Evolutionary conservation across 768 basidiomycete species (phyloP), one percentile per base, ranked within the genome.

Genomic region (Termitomyces sp.): DNA sequence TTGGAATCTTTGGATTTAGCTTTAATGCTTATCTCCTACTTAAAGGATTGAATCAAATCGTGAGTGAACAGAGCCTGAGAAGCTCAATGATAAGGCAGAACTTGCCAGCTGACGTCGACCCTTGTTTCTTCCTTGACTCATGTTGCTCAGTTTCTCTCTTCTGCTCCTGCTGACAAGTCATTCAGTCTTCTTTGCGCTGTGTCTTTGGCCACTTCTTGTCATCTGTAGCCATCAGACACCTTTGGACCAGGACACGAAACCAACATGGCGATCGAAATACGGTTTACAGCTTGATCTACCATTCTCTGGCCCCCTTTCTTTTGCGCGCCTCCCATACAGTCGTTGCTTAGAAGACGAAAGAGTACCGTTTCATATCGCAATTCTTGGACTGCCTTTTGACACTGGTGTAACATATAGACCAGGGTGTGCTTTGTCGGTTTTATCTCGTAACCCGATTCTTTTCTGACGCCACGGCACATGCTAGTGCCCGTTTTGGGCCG

Each of bases 401-500:
- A 92, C 88, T 0, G 79, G 74, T 1, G 83, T 85, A 48, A 77
- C 87, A 9, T 87, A 90, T 63, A 71, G 81, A 59, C 73, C 78
- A 43, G 74, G 79, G 70, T 82, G 76, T 28, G 78, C 75, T 52
- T 28, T 32, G 26, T 40, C 36, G 26, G 10, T 43, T 52, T 18
- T 18, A n/a, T 9, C 8, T 38, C 20, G 3, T 6, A 41, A 18
- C 6, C 7, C 8, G 5, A 33, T 41, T 13, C 20, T 40, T 13
- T 30, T n/a, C 28, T 49, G 20, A 47, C 38, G 10, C 22, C 26
- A 20, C 30, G 38, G 44, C 6, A 10, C 14, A 52, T 40, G 13
- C n/a, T 10, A 92, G 92, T 5, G 92, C 92, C 13, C 83, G 93
- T 9, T 95, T 95, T 72, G 93, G 93, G 8, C 92, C 92, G 1